Conservation (phyloP, 805 yeast genomes). For the Cephaloascus fragrans region DNA sequence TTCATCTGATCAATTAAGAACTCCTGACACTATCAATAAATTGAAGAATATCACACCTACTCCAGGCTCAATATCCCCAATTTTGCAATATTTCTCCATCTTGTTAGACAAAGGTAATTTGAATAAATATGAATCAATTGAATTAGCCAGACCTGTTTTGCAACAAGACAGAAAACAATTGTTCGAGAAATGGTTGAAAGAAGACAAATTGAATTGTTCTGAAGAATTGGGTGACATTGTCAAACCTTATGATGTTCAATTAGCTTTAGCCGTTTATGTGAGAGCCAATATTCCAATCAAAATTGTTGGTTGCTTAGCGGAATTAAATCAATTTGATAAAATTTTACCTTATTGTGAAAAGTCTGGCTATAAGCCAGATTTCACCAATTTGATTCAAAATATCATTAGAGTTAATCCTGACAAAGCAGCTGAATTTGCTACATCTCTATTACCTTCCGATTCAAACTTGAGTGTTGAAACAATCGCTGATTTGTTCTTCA, state of each 20-base stretch:
- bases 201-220: constrained; percentile 88
- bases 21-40: constrained; percentile 88
- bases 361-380: constrained; percentile 84
- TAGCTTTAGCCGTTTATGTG: constrained; percentile 86
- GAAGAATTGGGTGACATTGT: constrained; percentile 97
- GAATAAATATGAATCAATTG: constrained; percentile 88
- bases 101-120: constrained; percentile 86
- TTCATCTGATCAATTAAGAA: constrained; percentile 84
- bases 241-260: constrained; percentile 73
- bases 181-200: constrained; percentile 93
- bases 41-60: constrained; percentile 84
- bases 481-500: constrained; percentile 86
- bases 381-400: constrained; percentile 79
- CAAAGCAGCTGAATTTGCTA: constrained; percentile 95
- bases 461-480: constrained; percentile 70
- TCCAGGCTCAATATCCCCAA: constrained; percentile 93
- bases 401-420: constrained; percentile 93
- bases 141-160: constrained; percentile 88
- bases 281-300: constrained; percentile 77
- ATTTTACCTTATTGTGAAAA: constrained; percentile 90
- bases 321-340: constrained; percentile 92
- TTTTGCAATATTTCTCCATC: constrained; percentile 85
- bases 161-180: constrained; percentile 91
- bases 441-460: constrained; percentile 57
- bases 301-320: constrained; percentile 88